phyloP scores from a whole-genome alignment of 371 early-diverging fungal species.

The Mortierella sp. region DNA sequence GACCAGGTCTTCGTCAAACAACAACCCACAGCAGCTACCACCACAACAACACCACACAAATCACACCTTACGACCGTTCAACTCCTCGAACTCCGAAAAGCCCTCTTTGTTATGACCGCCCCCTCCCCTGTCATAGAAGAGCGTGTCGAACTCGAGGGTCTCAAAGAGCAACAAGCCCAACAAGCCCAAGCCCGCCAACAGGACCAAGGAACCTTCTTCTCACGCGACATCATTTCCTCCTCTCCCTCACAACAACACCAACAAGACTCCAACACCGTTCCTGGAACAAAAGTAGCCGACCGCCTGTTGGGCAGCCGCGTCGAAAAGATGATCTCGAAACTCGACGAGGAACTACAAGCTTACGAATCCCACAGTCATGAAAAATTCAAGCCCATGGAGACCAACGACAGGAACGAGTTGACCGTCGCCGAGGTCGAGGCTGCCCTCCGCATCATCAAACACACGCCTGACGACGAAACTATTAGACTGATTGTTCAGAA shows the following conservation, averaged over 20 bases:
- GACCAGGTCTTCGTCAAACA: not conserved
- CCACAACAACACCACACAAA: constrained; percentile 12
- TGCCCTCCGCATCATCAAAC: constrained; percentile 67
- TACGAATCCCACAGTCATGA: constrained; percentile 57
- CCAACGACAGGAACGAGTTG: constrained; percentile 65
- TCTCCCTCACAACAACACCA: not conserved
- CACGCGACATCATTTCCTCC: not conserved
- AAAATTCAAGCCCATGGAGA: constrained; percentile 50
- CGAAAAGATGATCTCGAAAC: constrained; percentile 73
- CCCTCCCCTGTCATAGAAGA: constrained; percentile 71
- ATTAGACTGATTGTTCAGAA: constrained; percentile 71
- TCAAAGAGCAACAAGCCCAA: constrained; percentile 64
- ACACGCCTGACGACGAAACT: constrained; percentile 68
- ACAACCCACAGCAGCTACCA: not conserved
- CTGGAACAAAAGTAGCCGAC: constrained; percentile 57
- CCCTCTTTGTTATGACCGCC: constrained; percentile 67
- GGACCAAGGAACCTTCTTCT: not conserved
- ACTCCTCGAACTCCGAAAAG: constrained; percentile 70
- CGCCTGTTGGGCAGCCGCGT: constrained; percentile 65
- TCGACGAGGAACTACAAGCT: constrained; percentile 76
- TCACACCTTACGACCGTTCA: constrained; percentile 66
- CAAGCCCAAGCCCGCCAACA: constrained; percentile 67
- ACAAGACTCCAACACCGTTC: constrained; percentile 38
- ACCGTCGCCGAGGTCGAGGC: constrained; percentile 69
- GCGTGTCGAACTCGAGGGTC: constrained; percentile 70